Percentiles rank a stretch among this genome's conserved stretches.
Evolutionary conservation across 495 filamentous ascomycete genomes (phyloP).

Genomic region (Terfezia claveryi): DNA sequence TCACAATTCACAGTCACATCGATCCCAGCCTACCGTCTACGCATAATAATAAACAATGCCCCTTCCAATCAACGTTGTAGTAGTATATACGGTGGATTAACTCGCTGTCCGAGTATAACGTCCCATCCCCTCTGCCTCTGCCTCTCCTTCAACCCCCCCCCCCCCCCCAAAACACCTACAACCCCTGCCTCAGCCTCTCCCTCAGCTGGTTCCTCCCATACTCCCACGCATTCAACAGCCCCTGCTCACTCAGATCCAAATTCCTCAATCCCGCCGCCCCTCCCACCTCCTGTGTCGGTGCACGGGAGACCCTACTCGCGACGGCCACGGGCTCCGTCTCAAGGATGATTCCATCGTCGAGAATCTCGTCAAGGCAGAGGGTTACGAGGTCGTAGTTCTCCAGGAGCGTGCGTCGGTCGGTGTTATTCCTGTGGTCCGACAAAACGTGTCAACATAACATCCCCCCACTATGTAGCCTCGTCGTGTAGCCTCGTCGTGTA

Average conservation of each 20-base stretch:
- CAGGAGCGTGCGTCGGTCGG: constrained; percentile 90
- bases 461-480: not conserved
- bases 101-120: too few species aligned
- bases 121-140: too few species aligned
- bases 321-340: constrained; percentile 91
- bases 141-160: too few species aligned
- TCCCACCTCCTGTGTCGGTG: constrained; percentile 72
- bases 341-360: constrained; percentile 89
- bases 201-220: constrained; percentile 81
- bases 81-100: too few species aligned
- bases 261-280: constrained; percentile 65
- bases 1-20: too few species aligned
- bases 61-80: too few species aligned
- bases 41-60: too few species aligned
- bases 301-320: constrained; percentile 68
- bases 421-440: constrained; percentile 41
- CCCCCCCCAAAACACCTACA: constrained; percentile 22
- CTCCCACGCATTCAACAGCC: constrained; percentile 82
- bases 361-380: constrained; percentile 82
- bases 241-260: constrained; percentile 90
- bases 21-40: too few species aligned
- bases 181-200: constrained; percentile 69
- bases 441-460: not conserved
- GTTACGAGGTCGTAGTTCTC: constrained; percentile 94
- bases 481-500: too few species aligned